phyloP scores from a whole-genome alignment of 2,329 filamentous ascomycete species.

The Emericellopsis atlantica region DNA sequence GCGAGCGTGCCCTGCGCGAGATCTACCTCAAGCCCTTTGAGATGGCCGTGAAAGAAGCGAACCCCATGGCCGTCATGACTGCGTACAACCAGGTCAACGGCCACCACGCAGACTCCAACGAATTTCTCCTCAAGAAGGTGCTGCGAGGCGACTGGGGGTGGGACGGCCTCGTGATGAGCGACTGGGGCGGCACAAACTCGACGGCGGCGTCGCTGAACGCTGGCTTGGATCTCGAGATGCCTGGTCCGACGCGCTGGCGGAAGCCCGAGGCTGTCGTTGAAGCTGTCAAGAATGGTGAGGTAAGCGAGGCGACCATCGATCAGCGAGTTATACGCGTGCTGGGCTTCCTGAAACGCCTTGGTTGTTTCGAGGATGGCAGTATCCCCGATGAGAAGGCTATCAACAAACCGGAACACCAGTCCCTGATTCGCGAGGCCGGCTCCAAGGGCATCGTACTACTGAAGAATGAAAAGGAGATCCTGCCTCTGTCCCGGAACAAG shows the following conservation, averaged over 20 bases:
- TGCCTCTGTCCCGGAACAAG: conserved; percentile 30
- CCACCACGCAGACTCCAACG: conserved; percentile 25
- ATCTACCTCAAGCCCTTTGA: conserved; percentile 32
- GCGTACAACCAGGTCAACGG: conserved; percentile 34
- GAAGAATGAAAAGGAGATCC: conserved; percentile 20
- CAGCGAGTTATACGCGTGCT: conserved; percentile 16
- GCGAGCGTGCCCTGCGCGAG: conserved; percentile 16
- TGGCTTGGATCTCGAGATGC: conserved; percentile 21
- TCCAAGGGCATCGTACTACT: conserved; percentile 34
- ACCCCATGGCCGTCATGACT: conserved; percentile 31
- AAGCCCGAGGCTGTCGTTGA: conserved; percentile 1
- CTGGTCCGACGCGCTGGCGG: conserved; percentile 15
- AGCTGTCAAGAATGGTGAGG: conserved; percentile 9
- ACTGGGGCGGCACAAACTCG: conserved; percentile 23
- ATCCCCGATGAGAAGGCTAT: conserved; percentile 7
- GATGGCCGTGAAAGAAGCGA: conserved; percentile 25
- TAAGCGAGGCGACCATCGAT: conserved; percentile 10
- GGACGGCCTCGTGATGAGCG: conserved; percentile 31
- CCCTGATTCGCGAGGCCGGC: conserved; percentile 11
- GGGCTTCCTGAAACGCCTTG: conserved; percentile 9
- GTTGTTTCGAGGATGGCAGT: conserved; percentile 7
- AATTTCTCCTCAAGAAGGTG: conserved; percentile 10
- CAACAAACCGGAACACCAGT: conserved; percentile 9
- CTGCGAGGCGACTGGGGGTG: conserved; percentile 25
- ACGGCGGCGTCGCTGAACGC: conserved; percentile 17